Conservation (phyloP, 2,329 filamentous ascomycete genomes). For the Beauveria sp. region DNA sequence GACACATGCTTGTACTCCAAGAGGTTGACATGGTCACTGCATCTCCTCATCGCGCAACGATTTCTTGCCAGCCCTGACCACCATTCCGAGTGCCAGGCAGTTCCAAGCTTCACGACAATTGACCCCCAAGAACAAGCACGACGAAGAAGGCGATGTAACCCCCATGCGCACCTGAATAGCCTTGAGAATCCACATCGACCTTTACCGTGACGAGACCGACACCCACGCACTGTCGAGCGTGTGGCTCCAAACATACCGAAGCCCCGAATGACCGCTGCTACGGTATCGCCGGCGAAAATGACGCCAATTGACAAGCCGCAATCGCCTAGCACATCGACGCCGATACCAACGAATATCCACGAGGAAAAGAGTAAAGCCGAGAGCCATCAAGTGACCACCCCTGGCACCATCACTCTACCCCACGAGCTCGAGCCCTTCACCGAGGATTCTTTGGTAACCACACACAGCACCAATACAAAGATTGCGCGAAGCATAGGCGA, state of each 20-base stretch:
- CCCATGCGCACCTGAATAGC: not conserved
- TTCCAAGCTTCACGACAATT: not conserved
- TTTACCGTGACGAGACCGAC: not conserved
- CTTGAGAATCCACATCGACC: not conserved
- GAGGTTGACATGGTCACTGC: not conserved
- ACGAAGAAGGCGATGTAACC: not conserved
- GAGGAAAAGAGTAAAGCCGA: not conserved
- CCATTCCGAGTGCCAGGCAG: not conserved
- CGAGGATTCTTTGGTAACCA: not conserved
- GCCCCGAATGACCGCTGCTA: not conserved
- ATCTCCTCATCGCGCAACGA: not conserved
- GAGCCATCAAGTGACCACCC: not conserved
- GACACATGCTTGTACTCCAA: not conserved
- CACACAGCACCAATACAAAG: not conserved
- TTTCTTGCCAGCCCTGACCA: not conserved
- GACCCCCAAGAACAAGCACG: not conserved
- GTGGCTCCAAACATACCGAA: not conserved
- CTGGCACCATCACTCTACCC: not conserved
- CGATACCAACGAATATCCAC: not conserved
- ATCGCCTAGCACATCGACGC: not conserved
- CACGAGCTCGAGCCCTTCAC: not conserved
- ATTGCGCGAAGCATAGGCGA: not conserved
- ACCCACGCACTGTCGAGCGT: not conserved
- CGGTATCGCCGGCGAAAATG: not conserved
- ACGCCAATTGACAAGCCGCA: not conserved